Evolutionary conservation across 2,329 filamentous ascomycete species (phyloP).

Genomic region (Cadophora luteo-olivacea): DNA sequence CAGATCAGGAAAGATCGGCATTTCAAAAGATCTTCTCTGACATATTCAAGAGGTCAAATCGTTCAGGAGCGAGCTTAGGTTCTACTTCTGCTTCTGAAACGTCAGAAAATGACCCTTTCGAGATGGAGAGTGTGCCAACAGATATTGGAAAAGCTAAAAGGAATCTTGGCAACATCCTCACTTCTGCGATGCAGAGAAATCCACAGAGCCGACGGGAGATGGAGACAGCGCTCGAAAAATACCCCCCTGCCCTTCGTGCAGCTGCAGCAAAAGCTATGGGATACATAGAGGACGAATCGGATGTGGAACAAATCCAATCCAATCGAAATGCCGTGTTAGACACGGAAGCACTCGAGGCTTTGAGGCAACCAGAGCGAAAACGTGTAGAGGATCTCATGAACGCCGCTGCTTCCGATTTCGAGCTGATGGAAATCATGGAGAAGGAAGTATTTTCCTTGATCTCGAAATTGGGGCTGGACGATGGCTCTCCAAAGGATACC

Average conservation of each 20-base stretch:
- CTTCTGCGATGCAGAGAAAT: slow-evolving; percentile 22
- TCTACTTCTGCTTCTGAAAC: neutral
- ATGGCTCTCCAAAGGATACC: slow-evolving; percentile 24
- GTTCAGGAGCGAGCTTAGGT: slow-evolving; percentile 3
- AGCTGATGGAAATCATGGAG: slow-evolving; percentile 72
- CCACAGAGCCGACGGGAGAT: slow-evolving; percentile 28
- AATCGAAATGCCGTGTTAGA: slow-evolving; percentile 1
- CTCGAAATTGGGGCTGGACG: slow-evolving; percentile 58
- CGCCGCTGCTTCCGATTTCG: slow-evolving; percentile 62
- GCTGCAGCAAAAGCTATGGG: slow-evolving; percentile 43
- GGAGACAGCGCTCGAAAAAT: slow-evolving; percentile 36
- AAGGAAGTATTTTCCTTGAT: slow-evolving; percentile 69
- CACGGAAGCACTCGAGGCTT: slow-evolving; percentile 22
- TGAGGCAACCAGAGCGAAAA: slow-evolving; percentile 53
- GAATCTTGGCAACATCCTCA: slow-evolving; percentile 36
- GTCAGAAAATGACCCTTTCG: neutral
- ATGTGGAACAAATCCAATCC: slow-evolving; percentile 17
- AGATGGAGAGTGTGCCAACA: neutral
- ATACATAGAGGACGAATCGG: slow-evolving; percentile 24
- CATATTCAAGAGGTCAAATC: slow-evolving; percentile 52
- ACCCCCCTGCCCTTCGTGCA: slow-evolving; percentile 41
- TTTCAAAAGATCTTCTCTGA: slow-evolving; percentile 64
- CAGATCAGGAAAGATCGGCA: slow-evolving; percentile 56
- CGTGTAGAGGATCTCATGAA: slow-evolving; percentile 62
- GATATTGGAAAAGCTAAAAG: slow-evolving; percentile 27